Evolutionary conservation across 2,329 filamentous ascomycete species (phyloP), one percentile per base, ranked within the genome.

Genomic region (Fusarium sp.): DNA sequence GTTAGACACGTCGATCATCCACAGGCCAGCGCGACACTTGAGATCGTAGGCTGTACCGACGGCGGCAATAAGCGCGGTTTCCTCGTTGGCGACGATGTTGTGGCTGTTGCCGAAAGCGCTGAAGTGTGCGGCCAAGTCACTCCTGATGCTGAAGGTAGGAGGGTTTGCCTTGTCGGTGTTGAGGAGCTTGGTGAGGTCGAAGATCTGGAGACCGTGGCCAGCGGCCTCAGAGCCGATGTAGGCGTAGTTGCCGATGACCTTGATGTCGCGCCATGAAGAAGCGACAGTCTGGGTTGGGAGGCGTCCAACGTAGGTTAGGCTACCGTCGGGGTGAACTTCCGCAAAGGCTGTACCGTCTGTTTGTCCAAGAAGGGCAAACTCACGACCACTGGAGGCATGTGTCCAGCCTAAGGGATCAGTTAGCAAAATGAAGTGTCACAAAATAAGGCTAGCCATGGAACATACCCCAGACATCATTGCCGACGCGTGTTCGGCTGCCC

Each of bases 181-280:
- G 38, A 86, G 78, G 7, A 90, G 83, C 82, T 81, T 90, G 75
- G 82, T 87, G 84, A 91, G 84, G 77, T 92, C 89, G 73, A 92
- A 92, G 78, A 91, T 87, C 78, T 92, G 90, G 30, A 92, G 84
- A 55, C 88, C 87, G 77, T 91, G 90, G 61, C 82, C 79, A 12
- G 74, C 69, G 1, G 87, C 85, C 72, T 85, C 83, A 47, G 81
- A 80, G 13, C 83, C 83, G 38, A 85, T 83, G 66, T 84, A 80
- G 66, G 76, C 79, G 58, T 78, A 75, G 74, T 82, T 72, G 36
- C 76, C 79, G 36, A 82, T 82, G 24, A 83, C 82, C 54, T 82
- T 81, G 75, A 85, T 84, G 70, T 85, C 83, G n/a, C 83, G 79
- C 83, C 83, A 85, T 18, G 69, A 69, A 8, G 78, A 79, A 14